Percentiles rank a stretch among this genome's conserved stretches.
Conservation (phyloP, 805 yeast species). For the Sugiyamaella marilandica region DNA sequence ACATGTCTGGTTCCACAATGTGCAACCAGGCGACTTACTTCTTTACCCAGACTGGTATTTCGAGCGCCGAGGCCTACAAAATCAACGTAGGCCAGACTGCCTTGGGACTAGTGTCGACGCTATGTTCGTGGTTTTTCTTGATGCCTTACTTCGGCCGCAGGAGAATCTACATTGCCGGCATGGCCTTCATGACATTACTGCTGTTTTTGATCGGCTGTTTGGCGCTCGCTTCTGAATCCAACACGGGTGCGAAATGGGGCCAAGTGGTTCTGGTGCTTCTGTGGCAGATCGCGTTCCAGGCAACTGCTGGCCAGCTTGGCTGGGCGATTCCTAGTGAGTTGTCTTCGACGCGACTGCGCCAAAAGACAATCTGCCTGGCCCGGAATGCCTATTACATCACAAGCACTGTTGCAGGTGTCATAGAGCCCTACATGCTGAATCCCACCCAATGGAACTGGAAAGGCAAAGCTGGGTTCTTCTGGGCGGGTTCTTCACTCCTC, state of each 20-base stretch:
- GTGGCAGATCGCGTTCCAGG: conserved; percentile 32
- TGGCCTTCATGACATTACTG: conserved; percentile 6
- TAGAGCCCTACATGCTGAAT: conserved; percentile 43
- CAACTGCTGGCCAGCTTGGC: conserved; percentile 28
- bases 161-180: conserved; percentile 6
- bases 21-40: conserved; percentile 26
- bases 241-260: conserved; percentile 7
- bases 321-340: conserved; percentile 29
- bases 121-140: conserved; percentile 6
- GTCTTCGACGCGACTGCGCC: conserved; percentile 38
- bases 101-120: conserved; percentile 41
- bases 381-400: conserved; percentile 29
- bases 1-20: conserved; percentile 12
- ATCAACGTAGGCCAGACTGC: conserved; percentile 44
- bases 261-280: conserved; percentile 7
- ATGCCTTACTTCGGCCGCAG: conserved; percentile 7
- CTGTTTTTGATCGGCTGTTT: conserved; percentile 20
- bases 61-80: conserved; percentile 36
- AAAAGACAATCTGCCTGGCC: conserved; percentile 40
- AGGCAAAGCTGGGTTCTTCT: conserved; percentile 46
- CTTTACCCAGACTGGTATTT: conserved; percentile 40
- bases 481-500: conserved; percentile 36
- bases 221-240: neutral
- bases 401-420: conserved; percentile 29
- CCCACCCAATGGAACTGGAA: conserved; percentile 42